Conservation (phyloP, 2,329 filamentous ascomycete species). For the Aspergillus pseudotamarii region DNA sequence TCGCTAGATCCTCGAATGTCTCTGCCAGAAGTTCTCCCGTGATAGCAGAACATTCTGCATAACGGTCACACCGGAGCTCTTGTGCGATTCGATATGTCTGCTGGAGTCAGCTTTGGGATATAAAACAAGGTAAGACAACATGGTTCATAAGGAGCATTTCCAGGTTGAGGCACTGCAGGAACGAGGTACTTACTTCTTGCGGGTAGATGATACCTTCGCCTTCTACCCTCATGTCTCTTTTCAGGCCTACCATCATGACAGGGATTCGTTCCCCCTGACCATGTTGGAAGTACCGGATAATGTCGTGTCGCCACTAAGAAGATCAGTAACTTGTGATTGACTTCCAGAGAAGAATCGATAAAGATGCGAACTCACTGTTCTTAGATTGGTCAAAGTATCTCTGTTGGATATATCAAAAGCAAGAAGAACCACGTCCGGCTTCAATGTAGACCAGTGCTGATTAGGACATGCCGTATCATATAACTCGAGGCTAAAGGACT, state of each 20-base stretch:
- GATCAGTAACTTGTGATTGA: not conserved
- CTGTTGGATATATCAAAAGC: slow-evolving; percentile 62
- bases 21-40: slow-evolving; percentile 63
- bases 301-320: slow-evolving; percentile 46
- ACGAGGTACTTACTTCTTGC: slow-evolving; percentile 40
- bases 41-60: slow-evolving; percentile 64
- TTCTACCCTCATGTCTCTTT: slow-evolving; percentile 58
- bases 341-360: not conserved
- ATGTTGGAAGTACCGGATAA: slow-evolving; percentile 54
- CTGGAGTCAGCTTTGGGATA: slow-evolving; percentile 19
- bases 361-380: slow-evolving; percentile 30
- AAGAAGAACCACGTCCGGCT: slow-evolving; percentile 59
- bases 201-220: slow-evolving; percentile 47
- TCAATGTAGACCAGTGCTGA: slow-evolving; percentile 57
- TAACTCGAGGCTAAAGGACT: slow-evolving; percentile 58
- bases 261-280: slow-evolving; percentile 51
- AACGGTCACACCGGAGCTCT: slow-evolving; percentile 62
- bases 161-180: too few species aligned
- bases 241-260: slow-evolving; percentile 62
- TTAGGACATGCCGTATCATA: slow-evolving; percentile 60
- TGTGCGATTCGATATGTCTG: slow-evolving; percentile 61
- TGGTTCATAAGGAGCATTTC: not conserved
- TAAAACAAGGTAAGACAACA: not conserved
- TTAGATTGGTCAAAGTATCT: slow-evolving; percentile 52
- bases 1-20: slow-evolving; percentile 63